A percentile compares a stretch with the other conserved stretches of the same genome.
phyloP scores from a whole-genome alignment of 1,284 basidiomycete genomes.

The Trametes polyzona region DNA sequence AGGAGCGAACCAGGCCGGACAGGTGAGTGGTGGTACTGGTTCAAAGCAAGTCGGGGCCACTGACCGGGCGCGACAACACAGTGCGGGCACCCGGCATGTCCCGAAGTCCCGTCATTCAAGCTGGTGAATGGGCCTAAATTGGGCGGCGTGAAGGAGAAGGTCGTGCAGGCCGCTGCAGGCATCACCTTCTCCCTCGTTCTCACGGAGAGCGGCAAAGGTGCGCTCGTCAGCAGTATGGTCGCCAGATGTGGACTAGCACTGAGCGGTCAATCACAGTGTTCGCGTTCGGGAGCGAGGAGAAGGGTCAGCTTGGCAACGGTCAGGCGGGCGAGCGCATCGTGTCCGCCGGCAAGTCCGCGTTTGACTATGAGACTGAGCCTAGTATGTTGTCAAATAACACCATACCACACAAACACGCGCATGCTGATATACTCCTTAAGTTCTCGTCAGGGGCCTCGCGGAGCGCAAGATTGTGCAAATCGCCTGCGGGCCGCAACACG shows the following conservation, averaged over 20 bases:
- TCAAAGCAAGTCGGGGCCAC: too few relatives aligned
- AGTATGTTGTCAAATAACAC: conserved; percentile 53
- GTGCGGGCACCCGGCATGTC: conserved; percentile 72
- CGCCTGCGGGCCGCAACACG: conserved; percentile 87
- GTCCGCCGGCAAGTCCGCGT: conserved; percentile 81
- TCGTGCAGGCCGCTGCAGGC: conserved; percentile 79
- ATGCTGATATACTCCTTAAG: conserved; percentile 40
- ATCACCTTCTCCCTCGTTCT: conserved; percentile 84
- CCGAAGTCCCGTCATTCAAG: conserved; percentile 71
- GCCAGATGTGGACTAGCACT: background rate
- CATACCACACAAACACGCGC: conserved; percentile 14
- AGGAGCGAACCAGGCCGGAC: conserved; percentile 84
- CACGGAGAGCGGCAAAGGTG: conserved; percentile 78
- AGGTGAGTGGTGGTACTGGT: conserved; percentile 65
- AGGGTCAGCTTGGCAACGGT: conserved; percentile 92
- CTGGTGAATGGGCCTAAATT: conserved; percentile 58
- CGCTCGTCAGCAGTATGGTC: conserved; percentile 20
- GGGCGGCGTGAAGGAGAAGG: conserved; percentile 62
- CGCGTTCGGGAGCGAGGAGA: conserved; percentile 89
- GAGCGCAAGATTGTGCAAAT: conserved; percentile 82
- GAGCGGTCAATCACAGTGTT: conserved; percentile 59
- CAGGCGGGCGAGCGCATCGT: conserved; percentile 88
- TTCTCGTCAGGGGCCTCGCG: conserved; percentile 71
- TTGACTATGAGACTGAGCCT: conserved; percentile 79
- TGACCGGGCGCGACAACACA: conserved; percentile 32